Conservation (phyloP, 2,329 filamentous ascomycete species). For the Scorias spongiosa region DNA sequence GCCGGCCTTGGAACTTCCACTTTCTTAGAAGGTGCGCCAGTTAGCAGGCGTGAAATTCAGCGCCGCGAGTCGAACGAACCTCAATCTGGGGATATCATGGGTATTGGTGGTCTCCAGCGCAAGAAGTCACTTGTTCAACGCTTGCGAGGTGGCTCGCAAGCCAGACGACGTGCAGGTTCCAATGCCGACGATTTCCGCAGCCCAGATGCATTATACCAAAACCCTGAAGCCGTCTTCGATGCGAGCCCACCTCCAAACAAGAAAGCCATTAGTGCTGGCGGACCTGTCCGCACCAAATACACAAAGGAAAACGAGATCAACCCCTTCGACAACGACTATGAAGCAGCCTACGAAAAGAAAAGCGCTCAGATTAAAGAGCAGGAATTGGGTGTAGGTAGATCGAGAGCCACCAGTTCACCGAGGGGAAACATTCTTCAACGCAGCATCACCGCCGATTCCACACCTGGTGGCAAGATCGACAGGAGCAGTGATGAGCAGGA, state of each 20-base stretch:
- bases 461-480: conserved; percentile 4
- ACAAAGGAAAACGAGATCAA: conserved; percentile 38
- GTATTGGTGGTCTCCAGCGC: conserved; percentile 49
- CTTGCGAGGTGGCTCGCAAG: conserved; percentile 67
- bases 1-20: conserved; percentile 84
- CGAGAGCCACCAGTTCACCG: background rate
- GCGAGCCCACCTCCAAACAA: conserved; percentile 10
- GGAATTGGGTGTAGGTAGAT: conserved; percentile 9
- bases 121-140: conserved; percentile 94
- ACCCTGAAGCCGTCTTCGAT: conserved; percentile 6
- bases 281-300: conserved; percentile 22
- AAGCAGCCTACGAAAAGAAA: conserved; percentile 50
- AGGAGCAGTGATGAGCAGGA: conserved; percentile 27
- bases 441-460: conserved; percentile 36
- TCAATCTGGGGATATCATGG: conserved; percentile 21
- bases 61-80: conserved; percentile 56
- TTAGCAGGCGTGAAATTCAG: conserved; percentile 63
- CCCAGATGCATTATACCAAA: conserved; percentile 39
- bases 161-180: conserved; percentile 42
- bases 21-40: conserved; percentile 86
- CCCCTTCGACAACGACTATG: conserved; percentile 64
- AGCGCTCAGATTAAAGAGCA: conserved; percentile 42
- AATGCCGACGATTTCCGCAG: conserved; percentile 20
- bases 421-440: conserved; percentile 40
- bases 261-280: conserved; percentile 25